Evolutionary conservation across 805 yeast genomes (phyloP), one percentile per base, ranked within the genome.

Genomic region (Saccharomycopsis fermentans): DNA sequence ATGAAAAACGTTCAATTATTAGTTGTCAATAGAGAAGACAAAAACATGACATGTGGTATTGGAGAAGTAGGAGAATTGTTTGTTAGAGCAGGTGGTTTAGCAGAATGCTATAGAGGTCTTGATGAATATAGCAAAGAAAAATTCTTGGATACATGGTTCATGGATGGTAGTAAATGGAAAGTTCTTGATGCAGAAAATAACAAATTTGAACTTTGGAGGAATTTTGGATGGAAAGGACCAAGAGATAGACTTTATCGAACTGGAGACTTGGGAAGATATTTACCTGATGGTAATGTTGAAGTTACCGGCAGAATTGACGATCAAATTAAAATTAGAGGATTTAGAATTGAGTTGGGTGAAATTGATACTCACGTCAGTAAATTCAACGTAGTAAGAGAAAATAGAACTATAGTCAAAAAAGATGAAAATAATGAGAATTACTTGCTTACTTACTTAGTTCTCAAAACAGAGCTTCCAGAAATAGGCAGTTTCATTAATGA

Each of bases 21-120:
- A 59, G 96, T 94, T 61, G 97, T 94, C 47, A 94, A 95, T 76
- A 79, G 98, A 70, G 77, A 87, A 66, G 96, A 92, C 67, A 80
- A 87, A 60, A 79, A 89, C 19, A 95, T 90, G 73, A 82, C 94
- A 6, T 94, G 99, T 77, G 99, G 97, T 72, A 90, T 94, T 63
- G 99, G 99, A 65, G 99, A 94, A 73, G 94, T 94, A 61, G 99
- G 99, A 68, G 99, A 94, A 71, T 91, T 94, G 63, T 94, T 94
- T 68, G 98, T 95, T 11, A 84, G 99, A 69, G 99, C 99, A 43
- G 99, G 90, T 59, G 99, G 99, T 55, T 78, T 94, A 59, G 96
- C 97, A 17, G 99, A 92, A 71, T 97, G 98, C 2, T 94, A 94
- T 73, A 80, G 97, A 66, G 89, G 91, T 52, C 78, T 91, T 61